These are phyloP conservation scores for Escallonia rubra DNA, from an alignment of 129 eudicot genomes.

Conservation along the genomic window DNA sequence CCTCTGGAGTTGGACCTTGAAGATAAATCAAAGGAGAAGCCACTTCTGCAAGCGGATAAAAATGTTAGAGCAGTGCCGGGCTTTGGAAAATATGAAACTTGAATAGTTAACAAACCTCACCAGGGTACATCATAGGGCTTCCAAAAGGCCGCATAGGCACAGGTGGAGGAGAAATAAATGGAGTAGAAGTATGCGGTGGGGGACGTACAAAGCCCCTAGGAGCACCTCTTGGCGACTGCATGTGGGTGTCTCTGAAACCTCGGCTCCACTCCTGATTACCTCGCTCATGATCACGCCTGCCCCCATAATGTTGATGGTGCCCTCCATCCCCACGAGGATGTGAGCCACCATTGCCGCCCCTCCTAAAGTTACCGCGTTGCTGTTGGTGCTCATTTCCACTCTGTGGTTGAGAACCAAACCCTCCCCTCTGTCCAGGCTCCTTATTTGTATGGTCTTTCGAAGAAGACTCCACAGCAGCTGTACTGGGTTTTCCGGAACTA, in stretches of 20 bases:
- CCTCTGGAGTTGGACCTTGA: conserved; percentile 43
- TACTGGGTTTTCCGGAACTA: conserved; percentile 28
- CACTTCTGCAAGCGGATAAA: conserved; percentile 45
- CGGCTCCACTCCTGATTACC: conserved; percentile 75
- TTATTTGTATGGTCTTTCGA: conserved; percentile 39
- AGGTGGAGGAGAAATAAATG: conserved; percentile 47
- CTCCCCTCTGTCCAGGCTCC: conserved; percentile 52
- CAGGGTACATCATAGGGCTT: conserved; percentile 53
- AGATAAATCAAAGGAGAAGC: conserved; percentile 36
- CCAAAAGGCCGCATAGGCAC: conserved; percentile 53
- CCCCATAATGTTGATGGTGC: conserved; percentile 48
- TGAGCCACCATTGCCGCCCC: conserved; percentile 64
- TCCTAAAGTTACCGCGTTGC: conserved; percentile 50
- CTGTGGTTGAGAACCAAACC: conserved; percentile 43
- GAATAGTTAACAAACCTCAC: conserved; percentile 32
- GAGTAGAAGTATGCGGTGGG: conserved; percentile 42
- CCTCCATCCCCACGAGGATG: conserved; percentile 70
- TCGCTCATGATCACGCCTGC: conserved; percentile 74
- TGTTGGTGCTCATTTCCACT: conserved; percentile 45
- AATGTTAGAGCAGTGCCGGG: conserved; percentile 9
- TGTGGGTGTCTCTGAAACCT: conserved; percentile 44
- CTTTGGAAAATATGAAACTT: background rate
- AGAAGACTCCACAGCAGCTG: conserved; percentile 29
- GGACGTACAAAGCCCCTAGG: conserved; percentile 49
- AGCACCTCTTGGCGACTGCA: conserved; percentile 50